These are phyloP conservation scores for Apiotrichum sp. DNA, from an alignment of 1,284 basidiomycete genomes.

Conservation along the genomic window DNA sequence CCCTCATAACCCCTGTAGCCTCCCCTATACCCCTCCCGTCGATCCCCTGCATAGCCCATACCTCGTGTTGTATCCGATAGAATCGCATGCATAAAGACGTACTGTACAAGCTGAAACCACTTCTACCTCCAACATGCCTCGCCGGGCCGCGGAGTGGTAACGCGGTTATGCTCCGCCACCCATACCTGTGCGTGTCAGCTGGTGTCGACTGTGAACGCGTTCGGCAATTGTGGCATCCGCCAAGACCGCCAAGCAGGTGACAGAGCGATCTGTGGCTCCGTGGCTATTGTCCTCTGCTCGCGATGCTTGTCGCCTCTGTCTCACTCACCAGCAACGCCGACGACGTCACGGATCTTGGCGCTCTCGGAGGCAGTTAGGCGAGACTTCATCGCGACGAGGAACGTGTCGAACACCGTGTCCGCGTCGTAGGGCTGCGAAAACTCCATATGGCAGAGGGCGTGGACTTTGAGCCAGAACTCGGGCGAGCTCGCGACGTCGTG, in stretches of 20 bases:
- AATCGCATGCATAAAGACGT: conserved; percentile 4
- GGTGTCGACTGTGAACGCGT: no score
- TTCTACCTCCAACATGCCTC: neutral
- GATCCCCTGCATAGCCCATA: conserved; percentile 6
- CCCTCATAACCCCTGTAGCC: no score
- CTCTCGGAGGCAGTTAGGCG: conserved; percentile 43
- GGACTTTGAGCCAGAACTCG: conserved; percentile 66
- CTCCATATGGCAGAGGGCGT: conserved; percentile 62
- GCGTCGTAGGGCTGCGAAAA: conserved; percentile 60
- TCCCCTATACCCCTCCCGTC: neutral
- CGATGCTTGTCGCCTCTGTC: neutral
- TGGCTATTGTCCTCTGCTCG: no score
- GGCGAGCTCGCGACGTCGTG: conserved; percentile 64
- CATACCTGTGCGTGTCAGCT: conserved; percentile 14
- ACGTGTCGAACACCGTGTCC: conserved; percentile 46
- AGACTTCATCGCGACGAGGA: conserved; percentile 42
- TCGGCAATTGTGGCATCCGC: no score
- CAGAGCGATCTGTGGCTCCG: no score
- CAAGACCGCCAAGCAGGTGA: no score
- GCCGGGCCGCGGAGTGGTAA: no score
- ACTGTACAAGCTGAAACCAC: neutral
- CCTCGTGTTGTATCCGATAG: neutral
- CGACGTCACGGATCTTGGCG: conserved; percentile 47
- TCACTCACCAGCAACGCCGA: conserved; percentile 35
- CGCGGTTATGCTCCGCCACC: conserved; percentile 10